Evolutionary conservation across 441 rosid genomes (phyloP), one percentile per base, ranked within the genome.

Genomic region (Arabidopsis lyrata): DNA sequence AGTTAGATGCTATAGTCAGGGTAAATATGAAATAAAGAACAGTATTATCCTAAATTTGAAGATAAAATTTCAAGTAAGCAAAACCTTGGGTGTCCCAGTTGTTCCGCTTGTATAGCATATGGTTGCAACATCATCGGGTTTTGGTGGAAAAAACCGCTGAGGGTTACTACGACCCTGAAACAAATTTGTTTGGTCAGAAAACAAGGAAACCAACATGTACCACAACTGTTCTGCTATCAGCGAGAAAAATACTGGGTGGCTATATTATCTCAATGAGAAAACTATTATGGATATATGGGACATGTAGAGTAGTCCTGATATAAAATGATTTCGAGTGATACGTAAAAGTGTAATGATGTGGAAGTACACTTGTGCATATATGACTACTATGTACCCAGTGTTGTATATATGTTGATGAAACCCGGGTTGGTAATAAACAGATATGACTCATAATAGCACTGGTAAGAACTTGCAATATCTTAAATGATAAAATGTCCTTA

Each of bases 51-150:
- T 36, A 58, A 14, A 32, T 71, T 42, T 53, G 14, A 24, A 71
- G 45, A 58, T 47, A 32, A 15, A 50, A 31, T 63, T 52, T 61
- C 65, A 77, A 77, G 48, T 47, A 22, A 68, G 76, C 5, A 64
- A 41, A 83, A 96, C 99, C 97, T 96, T 96, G 63, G 99, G 99
- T 58, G 90, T 91, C 66, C 99, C 99, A 59, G 99, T 96, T 73
- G 99, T 96, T 66, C 99, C 99, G 77, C 99, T 95, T 29, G 99
- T 95, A 76, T 95, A 95, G 84, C 99, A 95, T 76, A 96, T 82
- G 53, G 97, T 96, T 65, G 99, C 99, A 75, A 89, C 65, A 78
- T 91, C 97, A 63, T 91, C 97, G 15, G 97, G 87, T 70, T 86
- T 90, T 31, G 99, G 98, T 16, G 97, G 92, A 75, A 65, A 74